Base-by-base conservation (phyloP, 2,329 filamentous ascomycete species). In the Ophiostoma piceae region DNA sequence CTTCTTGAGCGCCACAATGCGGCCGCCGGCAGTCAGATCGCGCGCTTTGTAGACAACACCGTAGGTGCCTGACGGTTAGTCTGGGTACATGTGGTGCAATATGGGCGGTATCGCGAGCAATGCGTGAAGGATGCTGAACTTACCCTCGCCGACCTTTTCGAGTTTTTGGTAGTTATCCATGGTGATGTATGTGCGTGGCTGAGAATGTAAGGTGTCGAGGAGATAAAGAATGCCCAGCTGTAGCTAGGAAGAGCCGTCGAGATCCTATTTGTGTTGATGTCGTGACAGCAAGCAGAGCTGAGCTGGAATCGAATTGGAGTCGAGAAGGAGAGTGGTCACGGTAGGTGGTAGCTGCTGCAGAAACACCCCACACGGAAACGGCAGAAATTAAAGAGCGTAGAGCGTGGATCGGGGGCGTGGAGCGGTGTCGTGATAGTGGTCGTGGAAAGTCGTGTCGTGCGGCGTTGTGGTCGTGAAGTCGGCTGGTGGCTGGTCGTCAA, bases 111-210 rank as follows among this genome's bases (percentile, higher is more conserved):
- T 62, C 5, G 32, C 22, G n/a, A 26, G 60, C 47, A 51, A 6
- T 51, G n/a, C n/a, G 39, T 41, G 47, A 22, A 16, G 26, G 51
- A 4, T 26, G 51, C 11, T 9, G 22, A 32, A 71, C 84, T 76
- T 82, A 93, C 92, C 92, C 85, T 95, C 92, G 79, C 92, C 92
- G 76, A 95, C 92, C 83, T 95, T 96, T 82, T 96, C 92, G 76
- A 96, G 87, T 82, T 94, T 94, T 82, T 95, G 90, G 80, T 95
- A 95, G 81, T 95, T 94, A 79, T 95, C 92, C 92, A 95, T 95
- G 74, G 43, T 47, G 11, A 47, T 47, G 66, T 7, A 29, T 37
- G 54, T 29, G 26, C 12, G 62, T 65, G 62, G 43, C 8, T 6
- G 12, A 14, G 8, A 22, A 12, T 43, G n/a, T 51, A 26, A 19